Evolutionary conservation across 1,139 yeast genomes (phyloP), one percentile per base, ranked within the genome.

Genomic region (Candida labiduridarum): DNA sequence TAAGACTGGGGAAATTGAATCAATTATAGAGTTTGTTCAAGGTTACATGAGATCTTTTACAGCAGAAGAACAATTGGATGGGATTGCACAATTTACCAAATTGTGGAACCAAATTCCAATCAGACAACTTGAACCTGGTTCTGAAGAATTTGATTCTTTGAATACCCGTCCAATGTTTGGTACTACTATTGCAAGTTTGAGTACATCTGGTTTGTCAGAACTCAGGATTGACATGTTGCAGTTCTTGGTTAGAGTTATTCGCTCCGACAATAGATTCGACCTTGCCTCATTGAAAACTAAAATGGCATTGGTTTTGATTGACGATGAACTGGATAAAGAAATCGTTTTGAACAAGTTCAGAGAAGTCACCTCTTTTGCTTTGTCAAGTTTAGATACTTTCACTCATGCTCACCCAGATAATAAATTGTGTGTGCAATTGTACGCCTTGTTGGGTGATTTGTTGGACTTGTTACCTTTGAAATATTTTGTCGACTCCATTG

Each of bases 401-500:
- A 58, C 67, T 30, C 59, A 61, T 51, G 50, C 47, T 11, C 53
- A 54, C 41, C 56, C 54, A 33, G 56, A 57, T 44, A 52, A 52
- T 22, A 63, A 59, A 7, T 60, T 73, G 14, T 57, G 66, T 25
- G 50, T 56, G 40, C 65, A 65, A 47, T 65, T 74, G 55, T 74
- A 72, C 56, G 76, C 72, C 27, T 69, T 89, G 47, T 74, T 92
- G 57, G 81, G 84, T 42, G 80, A 80, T 56, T 71, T 86, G 56
- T 71, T 92, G 56, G 83, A 83, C 52, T 73, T 90, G 54, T 74
- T 92, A 50, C 97, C 98, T 29, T 80, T 91, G 57, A 78, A 78
- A 51, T 80, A 83, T 57, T 91, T 89, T 63, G 85, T 88, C 38
- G 74, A 78, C 29, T 83, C 96, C 1, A 78, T 87, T 30, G 65